Evolutionary conservation across 768 basidiomycete genomes (phyloP).

Genomic region (Dictyophora rubrovolvata): DNA sequence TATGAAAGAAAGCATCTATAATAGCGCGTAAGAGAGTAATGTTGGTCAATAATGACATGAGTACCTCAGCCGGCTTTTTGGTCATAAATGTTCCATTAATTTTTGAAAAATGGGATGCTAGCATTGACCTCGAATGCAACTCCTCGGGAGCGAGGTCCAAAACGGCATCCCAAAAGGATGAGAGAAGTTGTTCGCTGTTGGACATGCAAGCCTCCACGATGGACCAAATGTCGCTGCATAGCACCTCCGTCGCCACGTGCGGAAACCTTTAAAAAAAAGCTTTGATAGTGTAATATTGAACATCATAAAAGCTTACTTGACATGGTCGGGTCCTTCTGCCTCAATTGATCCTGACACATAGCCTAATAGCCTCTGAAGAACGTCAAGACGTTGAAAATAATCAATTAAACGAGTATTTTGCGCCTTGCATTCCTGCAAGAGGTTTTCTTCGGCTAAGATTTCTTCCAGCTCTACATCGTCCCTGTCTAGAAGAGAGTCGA

Average conservation of each 20-base stretch:
- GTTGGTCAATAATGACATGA: slow-evolving; percentile 15
- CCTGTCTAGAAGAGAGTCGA: slow-evolving; percentile 85
- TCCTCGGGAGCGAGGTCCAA: slow-evolving; percentile 73
- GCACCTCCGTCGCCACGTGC: slow-evolving; percentile 85
- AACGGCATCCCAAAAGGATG: slow-evolving; percentile 88
- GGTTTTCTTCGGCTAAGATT: slow-evolving; percentile 87
- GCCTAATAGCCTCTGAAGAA: slow-evolving; percentile 67
- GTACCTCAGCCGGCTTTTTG: slow-evolving; percentile 84
- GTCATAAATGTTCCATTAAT: slow-evolving; percentile 82
- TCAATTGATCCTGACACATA: slow-evolving; percentile 87
- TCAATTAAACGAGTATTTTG: slow-evolving; percentile 86
- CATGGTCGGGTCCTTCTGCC: slow-evolving; percentile 63
- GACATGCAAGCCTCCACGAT: slow-evolving; percentile 84
- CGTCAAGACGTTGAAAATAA: slow-evolving; percentile 75
- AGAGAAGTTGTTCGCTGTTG: slow-evolving; percentile 58
- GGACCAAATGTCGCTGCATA: slow-evolving; percentile 93
- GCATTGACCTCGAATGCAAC: slow-evolving; percentile 76
- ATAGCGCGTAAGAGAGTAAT: neutral
- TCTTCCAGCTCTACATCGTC: slow-evolving; percentile 84
- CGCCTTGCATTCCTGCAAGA: slow-evolving; percentile 90
- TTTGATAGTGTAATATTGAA: neutral
- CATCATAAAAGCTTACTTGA: slow-evolving; percentile 52
- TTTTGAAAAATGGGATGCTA: slow-evolving; percentile 91
- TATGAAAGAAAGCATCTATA: slow-evolving; percentile 88
- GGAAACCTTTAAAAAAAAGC: slow-evolving; percentile 55